A percentile compares a stretch with the other conserved stretches of the same genome.
Evolutionary conservation across 176 grass and related monocot genomes (phyloP).

Genomic region (Zoysia pacifica): DNA sequence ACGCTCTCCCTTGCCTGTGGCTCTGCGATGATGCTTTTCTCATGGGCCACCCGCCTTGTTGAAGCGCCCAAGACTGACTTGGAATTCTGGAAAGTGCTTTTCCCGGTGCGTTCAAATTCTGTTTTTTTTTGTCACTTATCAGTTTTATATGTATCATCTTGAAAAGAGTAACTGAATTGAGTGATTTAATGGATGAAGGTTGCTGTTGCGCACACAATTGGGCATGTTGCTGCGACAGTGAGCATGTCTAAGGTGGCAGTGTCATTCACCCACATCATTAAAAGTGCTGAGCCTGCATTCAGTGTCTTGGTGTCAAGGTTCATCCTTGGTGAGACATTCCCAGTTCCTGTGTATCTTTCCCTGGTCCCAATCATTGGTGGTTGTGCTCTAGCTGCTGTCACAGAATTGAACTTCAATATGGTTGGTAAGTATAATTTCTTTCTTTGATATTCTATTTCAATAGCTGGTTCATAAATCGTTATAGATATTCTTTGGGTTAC

Average conservation of each 20-base stretch:
- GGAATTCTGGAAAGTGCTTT: constrained; percentile 85
- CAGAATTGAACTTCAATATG: constrained; percentile 93
- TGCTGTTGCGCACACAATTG: constrained; percentile 85
- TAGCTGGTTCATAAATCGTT: constrained; percentile 8
- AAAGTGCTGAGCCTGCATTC: constrained; percentile 93
- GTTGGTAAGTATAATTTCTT: constrained; percentile 59
- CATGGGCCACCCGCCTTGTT: constrained; percentile 72
- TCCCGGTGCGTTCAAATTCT: constrained; percentile 57
- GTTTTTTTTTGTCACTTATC: not conserved
- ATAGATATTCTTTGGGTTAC: not conserved
- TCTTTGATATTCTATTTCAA: not conserved
- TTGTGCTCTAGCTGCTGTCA: constrained; percentile 80
- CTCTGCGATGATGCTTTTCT: constrained; percentile 86
- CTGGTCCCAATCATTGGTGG: constrained; percentile 88
- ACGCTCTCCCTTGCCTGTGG: constrained; percentile 75
- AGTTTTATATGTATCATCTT: constrained; percentile 12
- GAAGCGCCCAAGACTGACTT: constrained; percentile 79
- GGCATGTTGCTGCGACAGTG: constrained; percentile 88
- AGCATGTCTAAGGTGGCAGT: constrained; percentile 99
- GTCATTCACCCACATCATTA: constrained; percentile 97
- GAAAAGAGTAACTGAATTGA: constrained; percentile 30
- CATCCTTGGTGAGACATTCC: constrained; percentile 80
- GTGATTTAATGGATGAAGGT: constrained; percentile 57
- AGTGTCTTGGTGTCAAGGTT: constrained; percentile 89
- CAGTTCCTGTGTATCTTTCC: constrained; percentile 78